Conservation (phyloP, 352 stramenopile species). For the Phytophthora megakarya region DNA sequence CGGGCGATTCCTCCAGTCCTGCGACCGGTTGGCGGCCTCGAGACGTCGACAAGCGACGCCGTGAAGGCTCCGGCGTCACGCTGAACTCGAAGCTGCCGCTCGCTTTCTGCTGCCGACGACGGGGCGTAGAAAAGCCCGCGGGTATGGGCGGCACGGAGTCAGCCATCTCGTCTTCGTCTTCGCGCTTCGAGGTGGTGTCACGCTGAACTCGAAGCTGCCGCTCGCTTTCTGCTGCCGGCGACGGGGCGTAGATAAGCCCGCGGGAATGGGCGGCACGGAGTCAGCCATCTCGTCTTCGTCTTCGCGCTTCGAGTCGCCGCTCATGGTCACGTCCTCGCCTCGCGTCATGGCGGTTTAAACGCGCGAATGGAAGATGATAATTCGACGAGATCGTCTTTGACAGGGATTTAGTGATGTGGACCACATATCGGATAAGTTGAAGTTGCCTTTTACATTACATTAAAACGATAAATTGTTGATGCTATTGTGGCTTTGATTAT, state of each 20-base stretch:
- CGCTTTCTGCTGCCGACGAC: slow-evolving; percentile 34
- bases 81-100: slow-evolving; percentile 58
- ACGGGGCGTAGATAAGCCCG: slow-evolving; percentile 36
- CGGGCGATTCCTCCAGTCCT: slow-evolving; percentile 54
- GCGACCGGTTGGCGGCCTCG: slow-evolving; percentile 27
- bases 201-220: slow-evolving; percentile 58
- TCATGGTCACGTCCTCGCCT: slow-evolving; percentile 41
- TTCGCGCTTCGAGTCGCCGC: slow-evolving; percentile 29
- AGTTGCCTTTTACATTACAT: slow-evolving; percentile 6
- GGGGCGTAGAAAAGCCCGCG: slow-evolving; percentile 32
- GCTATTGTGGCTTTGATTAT: no score
- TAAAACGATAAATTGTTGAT: no score
- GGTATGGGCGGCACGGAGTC: slow-evolving; percentile 13
- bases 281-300: slow-evolving; percentile 27
- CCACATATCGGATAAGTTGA: slow-evolving; percentile 22
- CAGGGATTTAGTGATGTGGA: slow-evolving; percentile 5
- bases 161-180: slow-evolving; percentile 21
- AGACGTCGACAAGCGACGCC: slow-evolving; percentile 37
- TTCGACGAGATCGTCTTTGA: slow-evolving; percentile 8
- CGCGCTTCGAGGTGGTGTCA: no score
- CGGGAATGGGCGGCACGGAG: slow-evolving; percentile 2
- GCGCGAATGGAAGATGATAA: slow-evolving; percentile 11
- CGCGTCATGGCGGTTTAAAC: slow-evolving; percentile 34
- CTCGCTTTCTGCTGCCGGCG: slow-evolving; percentile 31
- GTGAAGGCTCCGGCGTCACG: slow-evolving; percentile 53